These are phyloP conservation scores for Emericellopsis terricola DNA, from an alignment of 495 filamentous ascomycete genomes.

Conservation along the genomic window DNA sequence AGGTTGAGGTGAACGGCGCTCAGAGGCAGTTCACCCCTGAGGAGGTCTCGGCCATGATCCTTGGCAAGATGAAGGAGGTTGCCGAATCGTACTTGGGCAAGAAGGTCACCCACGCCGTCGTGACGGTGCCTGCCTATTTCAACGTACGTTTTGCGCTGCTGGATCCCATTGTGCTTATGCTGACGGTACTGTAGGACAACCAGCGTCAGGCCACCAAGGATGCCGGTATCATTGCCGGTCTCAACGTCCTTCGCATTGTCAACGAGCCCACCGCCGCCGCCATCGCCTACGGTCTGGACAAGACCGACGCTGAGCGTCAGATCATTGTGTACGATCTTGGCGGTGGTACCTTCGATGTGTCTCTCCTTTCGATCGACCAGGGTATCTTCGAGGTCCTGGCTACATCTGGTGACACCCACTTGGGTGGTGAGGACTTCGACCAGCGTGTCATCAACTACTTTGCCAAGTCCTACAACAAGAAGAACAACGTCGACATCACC, in stretches of 20 bases:
- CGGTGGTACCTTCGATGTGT: slow-evolving; percentile 99
- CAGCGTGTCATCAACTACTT: slow-evolving; percentile 96
- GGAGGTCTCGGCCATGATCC: slow-evolving; percentile 74
- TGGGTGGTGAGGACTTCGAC: slow-evolving; percentile 99
- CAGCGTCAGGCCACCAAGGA: slow-evolving; percentile 98
- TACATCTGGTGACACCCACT: slow-evolving; percentile 97
- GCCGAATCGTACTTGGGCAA: slow-evolving; percentile 86
- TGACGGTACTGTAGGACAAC: slow-evolving; percentile 37
- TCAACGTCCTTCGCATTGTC: slow-evolving; percentile 95
- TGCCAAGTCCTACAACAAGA: slow-evolving; percentile 98
- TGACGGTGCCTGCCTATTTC: slow-evolving; percentile 98
- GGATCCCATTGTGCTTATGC: neutral
- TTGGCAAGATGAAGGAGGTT: slow-evolving; percentile 94
- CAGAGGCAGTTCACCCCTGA: slow-evolving; percentile 71
- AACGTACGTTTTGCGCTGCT: slow-evolving; percentile 25
- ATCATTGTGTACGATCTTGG: slow-evolving; percentile 96
- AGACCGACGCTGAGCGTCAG: slow-evolving; percentile 71
- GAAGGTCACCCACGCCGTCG: slow-evolving; percentile 91
- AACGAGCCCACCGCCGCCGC: slow-evolving; percentile 86
- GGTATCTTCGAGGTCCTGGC: slow-evolving; percentile 97
- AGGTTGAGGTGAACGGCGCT: slow-evolving; percentile 56
- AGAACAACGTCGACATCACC: slow-evolving; percentile 78
- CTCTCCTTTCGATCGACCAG: slow-evolving; percentile 87
- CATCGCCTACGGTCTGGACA: slow-evolving; percentile 78
- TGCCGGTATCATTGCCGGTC: slow-evolving; percentile 81